phyloP scores from a whole-genome alignment of 2,329 filamentous ascomycete species.

The Penicillium aurantiogriseum region DNA sequence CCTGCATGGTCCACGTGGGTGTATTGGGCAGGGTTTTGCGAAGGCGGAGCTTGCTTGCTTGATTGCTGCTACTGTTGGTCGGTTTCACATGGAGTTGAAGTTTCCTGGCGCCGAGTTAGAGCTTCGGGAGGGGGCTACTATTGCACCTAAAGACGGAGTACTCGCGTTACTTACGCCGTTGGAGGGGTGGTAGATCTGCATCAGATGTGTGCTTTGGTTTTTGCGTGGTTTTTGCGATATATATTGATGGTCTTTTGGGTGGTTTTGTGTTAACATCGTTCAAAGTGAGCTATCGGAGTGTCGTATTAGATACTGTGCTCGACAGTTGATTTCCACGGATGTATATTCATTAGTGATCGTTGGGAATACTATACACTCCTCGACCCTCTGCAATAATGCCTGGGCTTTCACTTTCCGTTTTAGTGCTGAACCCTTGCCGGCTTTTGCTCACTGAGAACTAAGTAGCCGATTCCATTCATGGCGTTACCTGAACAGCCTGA shows the following conservation, averaged over 20 bases:
- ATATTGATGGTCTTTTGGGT: background rate
- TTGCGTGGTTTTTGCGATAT: background rate
- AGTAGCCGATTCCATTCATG: too few species aligned
- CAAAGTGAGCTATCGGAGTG: background rate
- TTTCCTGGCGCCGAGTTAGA: conserved; percentile 60
- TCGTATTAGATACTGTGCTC: background rate
- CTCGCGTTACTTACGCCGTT: conserved; percentile 60
- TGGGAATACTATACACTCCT: background rate
- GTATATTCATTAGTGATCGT: background rate
- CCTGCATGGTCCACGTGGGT: conserved; percentile 79
- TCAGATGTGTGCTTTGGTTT: background rate
- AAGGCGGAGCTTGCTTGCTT: conserved; percentile 82
- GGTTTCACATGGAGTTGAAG: conserved; percentile 67
- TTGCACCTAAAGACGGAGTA: conserved; percentile 70
- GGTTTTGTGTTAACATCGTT: background rate
- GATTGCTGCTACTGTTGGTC: conserved; percentile 71
- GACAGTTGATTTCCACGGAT: background rate
- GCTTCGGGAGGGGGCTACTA: conserved; percentile 69
- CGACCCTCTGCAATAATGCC: background rate
- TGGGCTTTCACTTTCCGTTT: too few species aligned
- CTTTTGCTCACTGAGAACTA: too few species aligned
- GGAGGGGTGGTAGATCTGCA: conserved; percentile 28
- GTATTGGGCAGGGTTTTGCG: conserved; percentile 80
- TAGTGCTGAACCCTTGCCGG: too few species aligned
- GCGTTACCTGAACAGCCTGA: too few species aligned